These are phyloP conservation scores for Bruguiera sexangula DNA, from an alignment of 345 rosid genomes.

Conservation along the genomic window DNA sequence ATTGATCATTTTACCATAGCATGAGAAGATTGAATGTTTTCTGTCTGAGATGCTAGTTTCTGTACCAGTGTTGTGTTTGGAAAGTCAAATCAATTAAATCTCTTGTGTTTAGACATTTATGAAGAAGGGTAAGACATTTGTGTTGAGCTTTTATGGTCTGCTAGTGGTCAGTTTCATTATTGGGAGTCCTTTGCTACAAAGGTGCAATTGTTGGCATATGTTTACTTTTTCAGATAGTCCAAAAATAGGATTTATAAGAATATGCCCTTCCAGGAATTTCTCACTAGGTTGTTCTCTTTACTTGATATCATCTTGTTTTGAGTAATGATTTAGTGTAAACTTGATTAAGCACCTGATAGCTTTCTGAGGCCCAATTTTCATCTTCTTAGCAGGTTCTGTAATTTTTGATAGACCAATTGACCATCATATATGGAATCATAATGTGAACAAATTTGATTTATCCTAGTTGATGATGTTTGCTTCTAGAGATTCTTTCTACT, in stretches of 20 bases:
- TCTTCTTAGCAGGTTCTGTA: not conserved
- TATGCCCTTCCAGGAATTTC: not conserved
- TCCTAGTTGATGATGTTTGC: not conserved
- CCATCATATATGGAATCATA: not conserved
- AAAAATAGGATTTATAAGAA: not conserved
- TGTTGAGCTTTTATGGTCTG: too few species aligned
- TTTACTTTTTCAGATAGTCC: not conserved
- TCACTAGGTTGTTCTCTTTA: not conserved
- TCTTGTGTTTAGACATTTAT: too few species aligned
- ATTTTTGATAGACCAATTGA: not conserved
- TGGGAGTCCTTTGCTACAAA: not conserved
- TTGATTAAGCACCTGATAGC: not conserved
- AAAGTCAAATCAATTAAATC: too few species aligned
- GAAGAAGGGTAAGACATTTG: too few species aligned
- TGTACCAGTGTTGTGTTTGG: too few species aligned
- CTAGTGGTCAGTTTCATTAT: too few species aligned
- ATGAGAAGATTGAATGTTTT: too few species aligned
- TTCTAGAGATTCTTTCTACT: not conserved
- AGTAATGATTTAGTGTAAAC: not conserved
- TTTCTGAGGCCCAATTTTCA: not conserved
- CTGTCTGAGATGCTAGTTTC: too few species aligned
- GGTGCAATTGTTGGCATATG: not conserved
- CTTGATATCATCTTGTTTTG: not conserved
- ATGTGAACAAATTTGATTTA: not conserved
- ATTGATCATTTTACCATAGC: too few species aligned